Conservation (phyloP, 129 eudicot genomes). For the Sambucus nigra region DNA sequence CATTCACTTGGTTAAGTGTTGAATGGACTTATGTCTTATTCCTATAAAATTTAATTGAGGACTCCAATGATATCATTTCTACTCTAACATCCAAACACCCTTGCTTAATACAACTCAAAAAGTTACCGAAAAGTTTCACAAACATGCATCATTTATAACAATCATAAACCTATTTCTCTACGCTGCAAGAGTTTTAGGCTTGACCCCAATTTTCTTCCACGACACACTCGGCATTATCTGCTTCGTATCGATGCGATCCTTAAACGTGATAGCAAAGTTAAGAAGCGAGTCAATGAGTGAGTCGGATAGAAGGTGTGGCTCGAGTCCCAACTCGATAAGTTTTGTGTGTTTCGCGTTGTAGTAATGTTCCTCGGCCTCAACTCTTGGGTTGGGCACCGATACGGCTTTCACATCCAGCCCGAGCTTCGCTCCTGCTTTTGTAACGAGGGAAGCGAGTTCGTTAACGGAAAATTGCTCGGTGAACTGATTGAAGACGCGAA, state of each 20-base stretch:
- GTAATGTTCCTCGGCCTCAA: conserved; percentile 97
- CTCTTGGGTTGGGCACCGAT: conserved; percentile 97
- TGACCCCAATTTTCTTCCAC: conserved; percentile 88
- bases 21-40: too few species aligned
- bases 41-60: background rate
- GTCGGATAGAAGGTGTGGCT: conserved; percentile 90
- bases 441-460: conserved; percentile 82
- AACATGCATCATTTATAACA: background rate
- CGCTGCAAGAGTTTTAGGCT: conserved; percentile 90
- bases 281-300: conserved; percentile 90
- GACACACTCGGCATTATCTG: conserved; percentile 99
- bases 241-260: conserved; percentile 74
- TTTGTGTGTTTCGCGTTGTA: conserved; percentile 96
- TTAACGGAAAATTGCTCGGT: conserved; percentile 95
- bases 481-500: conserved; percentile 90
- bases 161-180: conserved; percentile 8
- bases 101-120: background rate
- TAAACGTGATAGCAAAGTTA: conserved; percentile 62
- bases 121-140: too few species aligned
- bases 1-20: too few species aligned
- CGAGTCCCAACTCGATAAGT: conserved; percentile 75
- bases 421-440: conserved; percentile 82
- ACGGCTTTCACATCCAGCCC: conserved; percentile 72
- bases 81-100: background rate
- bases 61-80: background rate